These are phyloP conservation scores for Dactylellina cionopaga DNA, from an alignment of 2,329 filamentous ascomycete genomes.

Conservation along the genomic window DNA sequence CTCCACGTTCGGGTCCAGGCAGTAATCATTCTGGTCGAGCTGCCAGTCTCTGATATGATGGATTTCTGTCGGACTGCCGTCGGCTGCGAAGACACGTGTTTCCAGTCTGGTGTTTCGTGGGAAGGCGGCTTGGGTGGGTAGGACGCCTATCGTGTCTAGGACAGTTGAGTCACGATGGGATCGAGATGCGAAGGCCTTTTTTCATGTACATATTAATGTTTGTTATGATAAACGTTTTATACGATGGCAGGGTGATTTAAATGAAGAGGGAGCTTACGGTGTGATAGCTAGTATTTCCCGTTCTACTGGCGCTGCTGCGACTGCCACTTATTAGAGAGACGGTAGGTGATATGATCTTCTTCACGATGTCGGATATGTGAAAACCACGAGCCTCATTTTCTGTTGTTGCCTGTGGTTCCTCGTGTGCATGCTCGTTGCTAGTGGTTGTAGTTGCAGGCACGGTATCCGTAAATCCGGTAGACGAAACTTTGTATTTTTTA, in stretches of 20 bases:
- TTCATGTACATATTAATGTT: neutral
- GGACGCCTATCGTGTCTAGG: constrained; percentile 44
- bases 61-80: constrained; percentile 13
- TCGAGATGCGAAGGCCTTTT: constrained; percentile 24
- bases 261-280: constrained; percentile 13
- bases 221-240: constrained; percentile 1
- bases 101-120: constrained; percentile 20
- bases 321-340: neutral
- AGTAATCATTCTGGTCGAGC: constrained; percentile 50
- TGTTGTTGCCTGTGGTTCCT: neutral
- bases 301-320: constrained; percentile 10
- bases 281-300: constrained; percentile 33
- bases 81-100: constrained; percentile 38
- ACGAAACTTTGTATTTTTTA: constrained; percentile 23
- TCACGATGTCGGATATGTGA: constrained; percentile 27
- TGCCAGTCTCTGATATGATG: constrained; percentile 51
- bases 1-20: constrained; percentile 29
- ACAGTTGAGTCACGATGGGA: constrained; percentile 37
- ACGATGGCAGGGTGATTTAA: neutral
- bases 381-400: constrained; percentile 3
- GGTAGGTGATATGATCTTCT: constrained; percentile 36
- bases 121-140: constrained; percentile 36
- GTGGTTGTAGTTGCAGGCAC: neutral
- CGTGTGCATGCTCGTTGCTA: constrained; percentile 1
- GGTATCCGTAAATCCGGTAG: neutral